Base-by-base conservation (phyloP, 2,329 filamentous ascomycete species). In the Epichloe elymi region DNA sequence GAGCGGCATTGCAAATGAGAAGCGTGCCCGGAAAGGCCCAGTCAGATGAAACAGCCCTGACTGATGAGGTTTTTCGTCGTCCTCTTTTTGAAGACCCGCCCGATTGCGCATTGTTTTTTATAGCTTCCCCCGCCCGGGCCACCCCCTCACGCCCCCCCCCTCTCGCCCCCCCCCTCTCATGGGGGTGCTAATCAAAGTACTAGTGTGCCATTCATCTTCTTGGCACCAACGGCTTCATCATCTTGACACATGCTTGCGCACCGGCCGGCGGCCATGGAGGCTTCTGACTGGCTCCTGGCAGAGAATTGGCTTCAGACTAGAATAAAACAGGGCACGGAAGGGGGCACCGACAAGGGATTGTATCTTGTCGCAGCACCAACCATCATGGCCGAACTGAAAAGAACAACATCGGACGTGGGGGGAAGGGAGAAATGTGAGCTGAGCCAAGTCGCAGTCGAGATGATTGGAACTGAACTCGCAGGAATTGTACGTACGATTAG, bases 221-320 rank as follows among this genome's bases (percentile, higher is more conserved):
- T 35, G 19, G 5, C 20, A n/a, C 23, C 14, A 48, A 30, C 33
- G 26, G 37, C 38, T n/a, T 35, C n/a, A 17, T 50, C 17, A 20
- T 37, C 33, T 43, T 30, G 33, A 37, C 19, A 5, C 33, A 43
- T 33, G 30, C 30, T 44, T 44, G 40, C 40, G 48, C 40, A 17
- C 37, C 36, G 35, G 35, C 36, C 36, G 35, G 23, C 23, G 41
- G 48, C 33, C 11, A 39, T 17, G 4, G 20, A 35, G 35, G 48
- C 35, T 35, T 35, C 35, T 46, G n/a, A 46, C 20, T 46, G 41
- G 48, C 19, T 39, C 38, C 40, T 15, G 48, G 2, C 23, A 19
- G 39, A 35, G 19, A 36, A 49, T 42, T 44, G 48, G 37, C 42
- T 45, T 30, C n/a, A 14, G 41, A 30, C 48, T 50, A 50, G 40